Evolutionary conservation across 2,329 filamentous ascomycete genomes (phyloP), one percentile per base, ranked within the genome.

Genomic region (Cercospora sp.): DNA sequence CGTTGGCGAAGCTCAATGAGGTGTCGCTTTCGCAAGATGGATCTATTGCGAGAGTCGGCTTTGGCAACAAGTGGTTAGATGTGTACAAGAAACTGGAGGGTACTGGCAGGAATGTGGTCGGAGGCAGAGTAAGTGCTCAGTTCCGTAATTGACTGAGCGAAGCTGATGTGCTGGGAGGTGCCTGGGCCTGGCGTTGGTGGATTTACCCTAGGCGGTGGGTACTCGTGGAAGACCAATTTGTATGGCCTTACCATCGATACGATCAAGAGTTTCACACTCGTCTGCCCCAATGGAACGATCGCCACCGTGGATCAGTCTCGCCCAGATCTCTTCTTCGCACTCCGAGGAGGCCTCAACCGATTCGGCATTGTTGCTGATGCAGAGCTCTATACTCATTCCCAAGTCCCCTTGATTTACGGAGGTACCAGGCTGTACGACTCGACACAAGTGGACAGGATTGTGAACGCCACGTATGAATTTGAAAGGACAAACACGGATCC

Each of bases 171-270:
- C 26, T 55, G 16, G 12, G 30, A 63, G 61, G 67, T 69, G 8
- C 58, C 64, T 8, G 67, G 67, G 16, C 64, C 65, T 18, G 67
- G 67, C 6, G 48, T 69, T 5, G 67, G 67, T n/a, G 67, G 67
- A 9, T 67, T 69, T 30, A 66, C 65, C n/a, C 48, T 61, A 0
- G 67, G 67, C 8, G 66, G 66, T 26, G 66, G 66, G 9, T 68
- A 65, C 18, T 65, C 62, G 13, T 68, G 66, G 66, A 48, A 64
- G 36, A 68, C 66, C 3, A 68, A 68, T 16, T 48, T 20, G n/a
- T 65, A 68, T 53, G 66, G 66, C 6, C 57, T 68, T 3, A 65
- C 62, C 8, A 30, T 64, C 10, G 66, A 68, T 20, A 68, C 66
- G 7, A 33, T 68, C n/a, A 68, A 65, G 30, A 57, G 26, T 13